Evolutionary conservation across 495 filamentous ascomycete genomes (phyloP).

Genomic region (Aspergillus indologenus): DNA sequence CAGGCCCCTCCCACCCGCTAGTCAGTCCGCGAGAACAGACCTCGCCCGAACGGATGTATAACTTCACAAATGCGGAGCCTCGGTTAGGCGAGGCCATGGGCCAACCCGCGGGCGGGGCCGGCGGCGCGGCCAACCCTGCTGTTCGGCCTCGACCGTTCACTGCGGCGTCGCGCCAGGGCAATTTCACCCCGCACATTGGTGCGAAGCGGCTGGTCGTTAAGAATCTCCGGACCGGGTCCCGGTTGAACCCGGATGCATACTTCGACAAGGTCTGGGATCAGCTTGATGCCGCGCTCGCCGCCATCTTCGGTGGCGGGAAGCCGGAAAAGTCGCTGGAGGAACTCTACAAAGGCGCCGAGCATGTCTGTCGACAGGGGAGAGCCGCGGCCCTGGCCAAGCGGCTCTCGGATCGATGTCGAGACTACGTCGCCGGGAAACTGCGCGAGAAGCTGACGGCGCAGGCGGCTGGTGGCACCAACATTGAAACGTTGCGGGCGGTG

Average conservation of each 20-base stretch:
- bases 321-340: constrained; percentile 72
- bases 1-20: constrained; percentile 19
- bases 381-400: constrained; percentile 61
- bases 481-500: constrained; percentile 62
- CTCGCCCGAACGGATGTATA: constrained; percentile 46
- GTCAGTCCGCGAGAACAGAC: constrained; percentile 15
- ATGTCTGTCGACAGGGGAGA: constrained; percentile 74
- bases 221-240: constrained; percentile 65
- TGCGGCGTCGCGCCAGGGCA: constrained; percentile 29
- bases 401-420: constrained; percentile 60
- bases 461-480: constrained; percentile 48
- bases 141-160: constrained; percentile 29
- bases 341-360: constrained; percentile 86
- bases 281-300: constrained; percentile 65
- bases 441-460: constrained; percentile 50
- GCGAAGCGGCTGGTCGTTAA: constrained; percentile 84
- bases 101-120: constrained; percentile 21
- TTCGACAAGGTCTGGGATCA: constrained; percentile 68
- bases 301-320: constrained; percentile 64
- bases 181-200: constrained; percentile 49
- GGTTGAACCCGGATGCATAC: constrained; percentile 63
- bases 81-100: constrained; percentile 30
- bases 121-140: constrained; percentile 13
- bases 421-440: constrained; percentile 56
- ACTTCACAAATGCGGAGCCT: constrained; percentile 39